Conservation (phyloP, 2,329 filamentous ascomycete species). For the Ceratocystis alfenasii region DNA sequence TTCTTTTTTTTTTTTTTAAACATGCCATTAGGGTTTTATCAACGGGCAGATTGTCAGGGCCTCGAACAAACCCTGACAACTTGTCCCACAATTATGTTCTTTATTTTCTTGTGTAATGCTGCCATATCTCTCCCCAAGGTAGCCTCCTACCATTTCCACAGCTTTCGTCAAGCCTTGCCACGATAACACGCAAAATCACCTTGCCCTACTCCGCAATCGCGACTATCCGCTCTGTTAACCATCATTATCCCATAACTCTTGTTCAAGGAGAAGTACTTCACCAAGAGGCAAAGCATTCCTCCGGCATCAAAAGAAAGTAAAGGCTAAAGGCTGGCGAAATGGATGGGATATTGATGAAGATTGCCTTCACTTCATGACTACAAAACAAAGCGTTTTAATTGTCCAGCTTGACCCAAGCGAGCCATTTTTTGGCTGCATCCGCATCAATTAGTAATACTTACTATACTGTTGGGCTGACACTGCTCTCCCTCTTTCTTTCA, state of each 20-base stretch:
- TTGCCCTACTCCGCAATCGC: background rate
- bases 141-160: background rate
- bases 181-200: background rate
- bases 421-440: no score
- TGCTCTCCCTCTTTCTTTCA: no score
- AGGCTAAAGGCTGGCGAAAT: background rate
- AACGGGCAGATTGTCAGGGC: background rate
- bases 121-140: background rate
- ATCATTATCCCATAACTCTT: background rate
- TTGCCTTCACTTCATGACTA: no score
- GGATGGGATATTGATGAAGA: background rate
- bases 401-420: no score
- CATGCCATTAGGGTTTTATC: no score
- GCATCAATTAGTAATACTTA: no score
- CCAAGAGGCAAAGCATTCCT: no score
- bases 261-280: background rate
- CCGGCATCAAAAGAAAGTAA: background rate
- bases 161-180: background rate
- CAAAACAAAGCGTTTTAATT: no score
- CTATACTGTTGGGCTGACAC: no score
- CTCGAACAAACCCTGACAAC: constrained; percentile 3
- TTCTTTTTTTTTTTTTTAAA: no score
- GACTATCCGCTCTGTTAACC: background rate
- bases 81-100: no score
- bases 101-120: background rate